Percentiles rank a stretch among this genome's conserved stretches.
These are phyloP conservation scores for Microdochium bolleyi DNA, from an alignment of 2,329 filamentous ascomycete species.

Conservation along the genomic window DNA sequence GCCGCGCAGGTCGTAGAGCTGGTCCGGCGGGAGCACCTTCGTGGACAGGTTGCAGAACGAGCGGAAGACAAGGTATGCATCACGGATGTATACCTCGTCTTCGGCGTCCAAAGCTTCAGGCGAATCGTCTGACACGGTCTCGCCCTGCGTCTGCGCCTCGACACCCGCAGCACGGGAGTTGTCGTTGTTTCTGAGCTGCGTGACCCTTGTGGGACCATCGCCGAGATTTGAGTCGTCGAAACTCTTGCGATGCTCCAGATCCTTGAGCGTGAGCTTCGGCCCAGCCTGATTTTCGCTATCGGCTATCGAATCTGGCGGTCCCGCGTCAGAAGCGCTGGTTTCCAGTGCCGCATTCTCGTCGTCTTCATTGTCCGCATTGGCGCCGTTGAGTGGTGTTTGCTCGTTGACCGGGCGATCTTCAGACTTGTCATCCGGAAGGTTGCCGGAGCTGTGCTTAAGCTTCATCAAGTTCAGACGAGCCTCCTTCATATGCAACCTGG, in stretches of 20 bases:
- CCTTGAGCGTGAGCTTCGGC: constrained; percentile 56
- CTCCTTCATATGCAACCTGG: constrained; percentile 80
- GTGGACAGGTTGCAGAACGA: constrained; percentile 97
- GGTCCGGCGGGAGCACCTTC: constrained; percentile 80
- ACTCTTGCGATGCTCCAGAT: constrained; percentile 59
- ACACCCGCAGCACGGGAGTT: constrained; percentile 30
- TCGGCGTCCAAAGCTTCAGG: constrained; percentile 59
- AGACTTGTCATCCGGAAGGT: constrained; percentile 40
- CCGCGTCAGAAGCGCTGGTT: constrained; percentile 17
- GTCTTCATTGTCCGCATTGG: constrained; percentile 24
- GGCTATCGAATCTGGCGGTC: constrained; percentile 16
- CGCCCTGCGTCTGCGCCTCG: constrained; percentile 46
- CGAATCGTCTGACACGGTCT: constrained; percentile 46
- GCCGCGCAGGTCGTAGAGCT: constrained; percentile 85
- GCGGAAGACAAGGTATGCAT: constrained; percentile 93
- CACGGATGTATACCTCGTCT: constrained; percentile 94
- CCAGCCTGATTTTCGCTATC: constrained; percentile 21
- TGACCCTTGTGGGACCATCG: constrained; percentile 61
- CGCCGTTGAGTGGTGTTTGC: constrained; percentile 17
- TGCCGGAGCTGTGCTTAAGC: constrained; percentile 44
- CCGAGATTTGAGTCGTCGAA: constrained; percentile 61
- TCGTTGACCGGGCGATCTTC: constrained; percentile 11
- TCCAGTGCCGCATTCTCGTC: constrained; percentile 26
- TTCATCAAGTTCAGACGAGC: constrained; percentile 53
- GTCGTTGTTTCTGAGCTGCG: constrained; percentile 44